These are phyloP conservation scores for Cyberlindnera sargentensis DNA, from an alignment of 805 yeast species.

Conservation along the genomic window DNA sequence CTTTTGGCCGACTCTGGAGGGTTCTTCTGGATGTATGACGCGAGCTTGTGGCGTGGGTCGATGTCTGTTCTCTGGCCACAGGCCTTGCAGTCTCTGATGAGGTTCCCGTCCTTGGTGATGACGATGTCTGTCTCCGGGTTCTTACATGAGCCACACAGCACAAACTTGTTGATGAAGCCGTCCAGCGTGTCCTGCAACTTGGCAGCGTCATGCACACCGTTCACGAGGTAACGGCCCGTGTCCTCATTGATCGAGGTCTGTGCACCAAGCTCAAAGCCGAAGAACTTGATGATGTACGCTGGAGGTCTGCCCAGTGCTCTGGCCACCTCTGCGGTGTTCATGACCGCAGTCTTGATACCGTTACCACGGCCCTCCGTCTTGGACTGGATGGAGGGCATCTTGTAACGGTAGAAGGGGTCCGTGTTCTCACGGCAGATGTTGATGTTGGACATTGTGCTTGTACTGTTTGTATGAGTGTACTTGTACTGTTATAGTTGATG, in stretches of 20 bases:
- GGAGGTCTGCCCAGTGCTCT: conserved; percentile 93
- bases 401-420: conserved; percentile 98
- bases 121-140: conserved; percentile 96
- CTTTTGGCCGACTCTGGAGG: conserved; percentile 61
- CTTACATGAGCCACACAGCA: conserved; percentile 89
- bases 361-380: conserved; percentile 98
- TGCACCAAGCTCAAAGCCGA: conserved; percentile 96
- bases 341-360: conserved; percentile 94
- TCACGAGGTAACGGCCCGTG: conserved; percentile 82
- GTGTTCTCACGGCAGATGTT: conserved; percentile 95
- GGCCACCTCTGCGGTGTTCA: conserved; percentile 88
- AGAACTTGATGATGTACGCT: conserved; percentile 84
- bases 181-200: conserved; percentile 92
- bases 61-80: conserved; percentile 87
- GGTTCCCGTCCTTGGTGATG: conserved; percentile 63
- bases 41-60: conserved; percentile 80
- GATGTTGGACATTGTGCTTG: conserved; percentile 56
- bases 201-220: conserved; percentile 87
- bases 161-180: conserved; percentile 89
- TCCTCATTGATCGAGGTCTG: conserved; percentile 79
- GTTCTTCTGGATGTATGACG: conserved; percentile 83
- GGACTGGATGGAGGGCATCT: conserved; percentile 97
- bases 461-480: neutral
- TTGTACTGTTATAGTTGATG: neutral
- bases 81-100: conserved; percentile 94